Evolutionary conservation across 768 basidiomycete species (phyloP), one percentile per base, ranked within the genome.

Genomic region (Cystobasidiopsis lactophilus): DNA sequence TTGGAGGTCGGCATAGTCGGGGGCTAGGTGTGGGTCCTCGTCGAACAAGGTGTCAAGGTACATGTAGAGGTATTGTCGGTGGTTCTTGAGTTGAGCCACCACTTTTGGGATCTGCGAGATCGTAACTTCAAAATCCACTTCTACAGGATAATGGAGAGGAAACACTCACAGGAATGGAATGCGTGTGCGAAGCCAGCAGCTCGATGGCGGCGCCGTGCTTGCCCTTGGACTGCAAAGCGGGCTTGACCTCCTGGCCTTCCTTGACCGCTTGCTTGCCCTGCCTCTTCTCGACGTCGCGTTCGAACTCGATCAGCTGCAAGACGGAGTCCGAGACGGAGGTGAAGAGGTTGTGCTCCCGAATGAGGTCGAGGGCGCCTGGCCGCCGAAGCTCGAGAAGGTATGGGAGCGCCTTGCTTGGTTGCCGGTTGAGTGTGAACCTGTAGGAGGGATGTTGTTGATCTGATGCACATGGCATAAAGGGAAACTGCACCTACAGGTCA

Each of bases 281-380:
- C 19, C n/a, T 24, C 26, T 30, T 48, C 30, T 5, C 76, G 29
- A 89, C 69, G 64, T 91, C 85, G 52, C 83, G 78, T 60, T 95
- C 91, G 57, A 96, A 96, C 62, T 96, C 85, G 13, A 98, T 80
- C 1, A 98, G 76, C 11, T 86, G 71, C 2, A 93, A 69, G 18
- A 83, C 86, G 66, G 93, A 88, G 62, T 96, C 88, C 62, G 84
- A 81, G 2, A 98, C 84, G 52, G 84, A 85, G 23, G 88, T 83
- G 66, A 93, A 98, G 5, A 98, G 70, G 61, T 91, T 91, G 63
- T 93, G 72, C 51, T 93, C 85, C 33, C 81, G 73, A 60, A 98
- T 93, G 52, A 98, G 78, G 55, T 88, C 80, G 65, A 98, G 91
- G 13, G 95, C 91, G 60, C 86, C 80, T 5, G 85, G 77, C 47